These are phyloP conservation scores for Myochromella boudieri DNA, from an alignment of 768 basidiomycete species.

Conservation along the genomic window DNA sequence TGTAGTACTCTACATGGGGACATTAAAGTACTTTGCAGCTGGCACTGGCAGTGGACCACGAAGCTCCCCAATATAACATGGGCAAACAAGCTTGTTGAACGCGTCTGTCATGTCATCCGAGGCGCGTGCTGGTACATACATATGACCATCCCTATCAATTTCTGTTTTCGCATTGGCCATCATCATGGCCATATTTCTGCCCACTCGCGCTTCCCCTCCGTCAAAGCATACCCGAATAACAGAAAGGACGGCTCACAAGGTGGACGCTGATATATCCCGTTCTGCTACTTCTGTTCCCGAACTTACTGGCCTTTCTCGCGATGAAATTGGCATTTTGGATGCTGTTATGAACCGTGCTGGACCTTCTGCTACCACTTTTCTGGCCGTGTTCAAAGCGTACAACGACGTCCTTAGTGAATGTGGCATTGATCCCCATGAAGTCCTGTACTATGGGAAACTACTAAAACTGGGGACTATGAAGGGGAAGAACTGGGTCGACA, in stretches of 20 bases:
- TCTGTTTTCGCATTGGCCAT: too few relatives aligned
- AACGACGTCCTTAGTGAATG: slow-evolving; percentile 74
- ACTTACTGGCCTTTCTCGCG: slow-evolving; percentile 46
- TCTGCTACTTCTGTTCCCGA: slow-evolving; percentile 46
- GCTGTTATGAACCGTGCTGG: slow-evolving; percentile 71
- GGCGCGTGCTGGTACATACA: too few relatives aligned
- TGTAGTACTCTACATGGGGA: too few relatives aligned
- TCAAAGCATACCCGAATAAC: slow-evolving; percentile 27
- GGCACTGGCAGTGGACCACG: not conserved
- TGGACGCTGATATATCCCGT: slow-evolving; percentile 37
- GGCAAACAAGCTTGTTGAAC: slow-evolving; percentile 14
- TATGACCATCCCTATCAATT: too few relatives aligned
- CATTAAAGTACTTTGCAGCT: too few relatives aligned
- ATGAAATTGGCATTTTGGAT: slow-evolving; percentile 73
- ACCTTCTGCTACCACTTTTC: slow-evolving; percentile 69
- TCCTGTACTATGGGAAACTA: slow-evolving; percentile 78
- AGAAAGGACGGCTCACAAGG: slow-evolving; percentile 14
- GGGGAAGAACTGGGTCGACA: slow-evolving; percentile 78
- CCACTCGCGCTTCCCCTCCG: slow-evolving; percentile 49
- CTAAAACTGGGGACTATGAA: slow-evolving; percentile 81
- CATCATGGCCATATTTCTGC: slow-evolving; percentile 45
- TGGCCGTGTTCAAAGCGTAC: slow-evolving; percentile 84
- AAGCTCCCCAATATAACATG: slow-evolving; percentile 3
- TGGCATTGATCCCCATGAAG: slow-evolving; percentile 78
- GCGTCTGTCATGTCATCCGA: not conserved